phyloP scores from a whole-genome alignment of 371 early-diverging fungal species.

The Mycotypha africana region DNA sequence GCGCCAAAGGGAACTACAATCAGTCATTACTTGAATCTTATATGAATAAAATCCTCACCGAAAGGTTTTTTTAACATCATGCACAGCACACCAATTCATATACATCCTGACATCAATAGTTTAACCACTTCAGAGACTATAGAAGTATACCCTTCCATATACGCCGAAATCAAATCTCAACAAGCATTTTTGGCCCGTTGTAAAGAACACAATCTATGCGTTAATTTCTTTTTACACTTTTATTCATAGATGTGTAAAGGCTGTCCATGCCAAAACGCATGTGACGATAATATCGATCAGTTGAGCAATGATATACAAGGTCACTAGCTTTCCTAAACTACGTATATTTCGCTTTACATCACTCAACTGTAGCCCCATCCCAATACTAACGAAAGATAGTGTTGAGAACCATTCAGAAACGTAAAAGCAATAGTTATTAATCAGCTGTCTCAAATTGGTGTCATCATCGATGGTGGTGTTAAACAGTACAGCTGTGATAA shows the following conservation, averaged over 20 bases:
- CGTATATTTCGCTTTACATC: conserved; percentile 49
- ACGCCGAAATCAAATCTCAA: no score
- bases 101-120: no score
- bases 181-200: no score
- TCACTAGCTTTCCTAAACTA: conserved; percentile 43
- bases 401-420: conserved; percentile 63
- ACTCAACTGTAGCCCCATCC: conserved; percentile 49
- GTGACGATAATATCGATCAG: conserved; percentile 54
- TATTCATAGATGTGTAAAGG: conserved; percentile 29
- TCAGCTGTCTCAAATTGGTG: conserved; percentile 23
- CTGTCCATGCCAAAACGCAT: conserved; percentile 47
- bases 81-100: no score
- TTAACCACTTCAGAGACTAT: no score
- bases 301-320: conserved; percentile 53
- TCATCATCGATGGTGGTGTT: conserved; percentile 44
- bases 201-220: no score
- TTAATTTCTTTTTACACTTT: no score
- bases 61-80: no score
- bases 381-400: conserved; percentile 58
- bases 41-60: no score
- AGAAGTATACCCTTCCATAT: no score
- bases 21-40: no score
- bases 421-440: conserved; percentile 52
- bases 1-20: no score
- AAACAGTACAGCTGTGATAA: conserved; percentile 53